phyloP scores from a whole-genome alignment of 1,139 yeast species.

The Kodamaea anthophila region DNA sequence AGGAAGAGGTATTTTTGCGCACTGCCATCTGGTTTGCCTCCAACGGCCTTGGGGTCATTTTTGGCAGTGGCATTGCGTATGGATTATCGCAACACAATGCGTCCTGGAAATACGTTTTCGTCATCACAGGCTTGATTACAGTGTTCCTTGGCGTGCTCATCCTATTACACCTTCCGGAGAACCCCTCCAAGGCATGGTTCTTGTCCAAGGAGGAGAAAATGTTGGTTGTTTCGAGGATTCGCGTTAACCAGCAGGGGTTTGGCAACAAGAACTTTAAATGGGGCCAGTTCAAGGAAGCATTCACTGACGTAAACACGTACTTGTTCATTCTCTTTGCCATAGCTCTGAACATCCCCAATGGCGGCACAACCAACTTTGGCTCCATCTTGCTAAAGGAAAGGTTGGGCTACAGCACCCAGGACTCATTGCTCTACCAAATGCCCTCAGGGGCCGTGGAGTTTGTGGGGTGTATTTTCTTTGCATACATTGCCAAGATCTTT shows the following conservation, averaged over 20 bases:
- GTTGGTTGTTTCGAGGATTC: conserved; percentile 26
- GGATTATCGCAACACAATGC: conserved; percentile 24
- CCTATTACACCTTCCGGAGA: conserved; percentile 44
- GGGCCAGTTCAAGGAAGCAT: conserved; percentile 51
- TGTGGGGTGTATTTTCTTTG: conserved; percentile 32
- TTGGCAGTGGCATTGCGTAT: conserved; percentile 52
- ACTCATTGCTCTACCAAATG: conserved; percentile 29
- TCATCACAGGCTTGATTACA: conserved; percentile 43
- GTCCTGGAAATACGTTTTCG: conserved; percentile 42
- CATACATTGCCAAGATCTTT: conserved; percentile 8
- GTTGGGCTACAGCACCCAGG: conserved; percentile 36
- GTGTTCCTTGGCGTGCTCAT: conserved; percentile 39
- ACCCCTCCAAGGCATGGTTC: conserved; percentile 47
- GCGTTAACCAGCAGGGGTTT: conserved; percentile 46
- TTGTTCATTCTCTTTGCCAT: conserved; percentile 35
- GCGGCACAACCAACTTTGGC: conserved; percentile 47
- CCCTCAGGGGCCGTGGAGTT: conserved; percentile 37
- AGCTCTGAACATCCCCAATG: conserved; percentile 43
- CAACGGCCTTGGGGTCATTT: conserved; percentile 47
- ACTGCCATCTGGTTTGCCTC: conserved; percentile 45
- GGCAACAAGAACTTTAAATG: conserved; percentile 49
- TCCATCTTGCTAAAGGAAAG: conserved; percentile 39
- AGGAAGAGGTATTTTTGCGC: conserved; percentile 44
- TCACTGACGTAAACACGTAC: conserved; percentile 40
- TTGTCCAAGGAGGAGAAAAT: conserved; percentile 36